Evolutionary conservation across 176 grass and related monocot species (phyloP), one percentile per base, ranked within the genome.

Genomic region (Ampelocalamus luodianensis): DNA sequence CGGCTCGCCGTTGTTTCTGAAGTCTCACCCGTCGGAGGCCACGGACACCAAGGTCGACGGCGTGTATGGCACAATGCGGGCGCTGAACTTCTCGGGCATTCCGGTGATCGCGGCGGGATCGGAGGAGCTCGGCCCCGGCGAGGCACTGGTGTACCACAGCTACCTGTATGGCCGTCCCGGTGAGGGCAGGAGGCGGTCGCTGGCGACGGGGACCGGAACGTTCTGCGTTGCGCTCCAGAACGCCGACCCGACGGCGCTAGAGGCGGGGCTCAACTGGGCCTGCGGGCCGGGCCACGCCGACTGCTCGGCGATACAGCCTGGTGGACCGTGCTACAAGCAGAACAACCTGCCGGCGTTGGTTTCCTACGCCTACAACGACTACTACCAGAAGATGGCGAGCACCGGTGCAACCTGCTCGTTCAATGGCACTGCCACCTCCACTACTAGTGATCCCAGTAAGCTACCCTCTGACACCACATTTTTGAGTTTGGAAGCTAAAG

Each of bases 341-440:
- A 90, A 95, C 87, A 80, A 97, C 82, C 51, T 97, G 58, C 42
- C 92, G 5, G 95, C 83, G 43, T 42, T 97, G 65, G 92, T 93
- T 11, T 95, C 95, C 78, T 97, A 93, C 78, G 95, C 95, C 55
- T 97, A 90, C 81, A 97, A 97, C 60, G 93, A 97, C 71, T 97
- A 97, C 84, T 97, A 90, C 82, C 89, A 95, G 9, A 88, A 82
- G 64, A 82, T 24, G 20, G 23, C 78, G 8, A 44, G 20, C 69
- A 83, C 75, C 59, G 92, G 95, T 32, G 95, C 86, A n/a, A 91
- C 90, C 60, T 97, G 95, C 90, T 88, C 64, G 26, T 97, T 97
- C 89, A 93, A 82, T 48, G 89, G 88, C 86, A 97, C 92, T 2
- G 95, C 92, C 39, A 80, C 56, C 10, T 82, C 78, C 5, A 90